Conservation (phyloP, 805 yeast genomes). For the Pichia californica region DNA sequence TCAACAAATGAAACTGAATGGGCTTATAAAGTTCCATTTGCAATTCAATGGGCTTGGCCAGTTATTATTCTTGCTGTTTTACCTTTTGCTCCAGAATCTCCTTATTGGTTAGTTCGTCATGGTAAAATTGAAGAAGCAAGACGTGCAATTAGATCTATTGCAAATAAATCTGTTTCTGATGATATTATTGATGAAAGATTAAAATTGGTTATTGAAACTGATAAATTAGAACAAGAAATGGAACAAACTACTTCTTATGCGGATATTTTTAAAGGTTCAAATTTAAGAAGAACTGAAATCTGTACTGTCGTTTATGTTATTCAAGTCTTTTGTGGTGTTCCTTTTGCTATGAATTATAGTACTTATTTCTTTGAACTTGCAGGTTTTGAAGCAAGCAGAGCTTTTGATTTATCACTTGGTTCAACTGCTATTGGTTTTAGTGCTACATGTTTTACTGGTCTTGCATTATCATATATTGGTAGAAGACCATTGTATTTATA, state of each 20-base stretch:
- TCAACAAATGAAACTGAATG: conserved; percentile 7
- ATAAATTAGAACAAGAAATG: conserved; percentile 12
- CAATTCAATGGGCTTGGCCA: conserved; percentile 58
- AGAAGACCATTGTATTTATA: conserved; percentile 25
- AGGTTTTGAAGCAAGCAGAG: conserved; percentile 13
- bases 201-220: conserved; percentile 9
- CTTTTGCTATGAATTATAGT: conserved; percentile 58
- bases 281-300: conserved; percentile 48
- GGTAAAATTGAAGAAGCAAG: conserved; percentile 38
- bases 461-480: conserved; percentile 32
- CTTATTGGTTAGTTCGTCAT: conserved; percentile 47
- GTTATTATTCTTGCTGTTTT: conserved; percentile 31
- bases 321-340: conserved; percentile 58
- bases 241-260: conserved; percentile 12
- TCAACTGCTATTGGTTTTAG: conserved; percentile 29
- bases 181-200: conserved; percentile 9
- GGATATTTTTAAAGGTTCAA: conserved; percentile 44
- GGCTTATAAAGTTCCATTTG: conserved; percentile 42
- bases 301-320: conserved; percentile 33
- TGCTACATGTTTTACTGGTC: conserved; percentile 33
- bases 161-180: conserved; percentile 1
- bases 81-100: conserved; percentile 51
- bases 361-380: conserved; percentile 33
- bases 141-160: conserved; percentile 32
- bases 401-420: conserved; percentile 24